Conservation (phyloP, 2,329 filamentous ascomycete genomes). For the Sphaerulina vaccinii region DNA sequence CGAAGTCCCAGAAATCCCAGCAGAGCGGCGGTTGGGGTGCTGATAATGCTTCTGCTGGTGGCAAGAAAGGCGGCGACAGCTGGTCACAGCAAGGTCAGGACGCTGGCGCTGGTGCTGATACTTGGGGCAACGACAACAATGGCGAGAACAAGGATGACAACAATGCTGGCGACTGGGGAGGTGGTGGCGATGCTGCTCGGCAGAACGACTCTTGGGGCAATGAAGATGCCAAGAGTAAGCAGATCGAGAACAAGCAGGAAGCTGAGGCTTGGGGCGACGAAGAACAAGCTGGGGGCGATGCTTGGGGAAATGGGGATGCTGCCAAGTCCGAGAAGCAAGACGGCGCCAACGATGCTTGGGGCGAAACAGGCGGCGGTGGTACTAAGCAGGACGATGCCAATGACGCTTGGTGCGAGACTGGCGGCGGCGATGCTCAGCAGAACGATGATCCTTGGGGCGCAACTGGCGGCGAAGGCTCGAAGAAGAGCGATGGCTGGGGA, state of each 20-base stretch:
- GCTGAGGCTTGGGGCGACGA: background rate
- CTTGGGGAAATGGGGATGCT: background rate
- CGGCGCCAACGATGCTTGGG: background rate
- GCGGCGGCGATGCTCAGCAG: background rate
- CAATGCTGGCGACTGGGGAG: background rate
- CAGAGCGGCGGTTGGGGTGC: background rate
- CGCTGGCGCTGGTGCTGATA: background rate
- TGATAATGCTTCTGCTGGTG: background rate
- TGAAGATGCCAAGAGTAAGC: background rate
- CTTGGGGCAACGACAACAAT: background rate
- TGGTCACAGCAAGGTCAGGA: slow-evolving; percentile 1
- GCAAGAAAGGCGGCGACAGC: background rate
- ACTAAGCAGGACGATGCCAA: background rate
- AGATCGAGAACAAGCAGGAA: background rate
- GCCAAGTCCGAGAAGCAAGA: background rate
- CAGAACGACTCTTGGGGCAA: slow-evolving; percentile 1
- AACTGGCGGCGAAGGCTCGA: background rate
- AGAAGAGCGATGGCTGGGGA: slow-evolving; percentile 18
- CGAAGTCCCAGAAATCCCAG: background rate
- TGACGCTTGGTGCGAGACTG: too few relatives aligned
- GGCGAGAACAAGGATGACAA: background rate
- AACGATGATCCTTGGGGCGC: background rate
- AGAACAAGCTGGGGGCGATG: slow-evolving; percentile 1
- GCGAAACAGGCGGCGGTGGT: background rate
- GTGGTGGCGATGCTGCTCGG: background rate